phyloP scores from a whole-genome alignment of 306 rosid genomes.

The Prunus mongolica region DNA sequence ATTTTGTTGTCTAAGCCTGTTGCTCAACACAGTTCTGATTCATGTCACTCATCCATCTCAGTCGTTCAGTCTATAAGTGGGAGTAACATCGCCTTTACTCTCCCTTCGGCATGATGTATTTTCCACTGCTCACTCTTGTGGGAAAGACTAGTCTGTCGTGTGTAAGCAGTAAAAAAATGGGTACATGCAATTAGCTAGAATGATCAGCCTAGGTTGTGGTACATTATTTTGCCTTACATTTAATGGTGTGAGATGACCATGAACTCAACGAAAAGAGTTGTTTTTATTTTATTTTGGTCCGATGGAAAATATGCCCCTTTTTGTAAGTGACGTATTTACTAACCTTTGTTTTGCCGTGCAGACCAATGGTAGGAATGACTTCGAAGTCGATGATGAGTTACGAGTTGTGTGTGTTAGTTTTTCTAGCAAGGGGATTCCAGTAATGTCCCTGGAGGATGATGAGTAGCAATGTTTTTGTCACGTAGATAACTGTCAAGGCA shows the following conservation, averaged over 20 bases:
- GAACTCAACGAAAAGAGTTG: background rate
- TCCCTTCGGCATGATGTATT: too few relatives aligned
- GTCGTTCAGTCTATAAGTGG: too few relatives aligned
- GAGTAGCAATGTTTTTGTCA: conserved; percentile 22
- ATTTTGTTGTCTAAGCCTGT: too few relatives aligned
- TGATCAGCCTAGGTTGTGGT: too few relatives aligned
- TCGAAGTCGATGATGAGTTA: conserved; percentile 55
- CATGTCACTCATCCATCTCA: too few relatives aligned
- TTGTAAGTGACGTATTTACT: background rate
- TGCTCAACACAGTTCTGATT: too few relatives aligned
- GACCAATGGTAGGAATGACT: conserved; percentile 41
- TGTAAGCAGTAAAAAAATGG: too few relatives aligned
- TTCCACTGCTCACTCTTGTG: too few relatives aligned
- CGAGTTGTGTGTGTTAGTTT: conserved; percentile 69
- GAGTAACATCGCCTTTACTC: too few relatives aligned
- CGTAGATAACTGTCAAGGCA: background rate
- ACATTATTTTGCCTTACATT: too few relatives aligned
- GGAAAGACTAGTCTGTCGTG: too few relatives aligned
- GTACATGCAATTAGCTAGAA: too few relatives aligned
- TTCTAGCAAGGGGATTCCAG: conserved; percentile 70
- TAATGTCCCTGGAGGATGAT: conserved; percentile 53
- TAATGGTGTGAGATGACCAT: background rate
- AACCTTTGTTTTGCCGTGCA: conserved; percentile 31
- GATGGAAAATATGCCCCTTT: background rate
- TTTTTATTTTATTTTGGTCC: background rate